Evolutionary conservation across 495 filamentous ascomycete species (phyloP).

Genomic region (Penicillium cosmopolitanum): DNA sequence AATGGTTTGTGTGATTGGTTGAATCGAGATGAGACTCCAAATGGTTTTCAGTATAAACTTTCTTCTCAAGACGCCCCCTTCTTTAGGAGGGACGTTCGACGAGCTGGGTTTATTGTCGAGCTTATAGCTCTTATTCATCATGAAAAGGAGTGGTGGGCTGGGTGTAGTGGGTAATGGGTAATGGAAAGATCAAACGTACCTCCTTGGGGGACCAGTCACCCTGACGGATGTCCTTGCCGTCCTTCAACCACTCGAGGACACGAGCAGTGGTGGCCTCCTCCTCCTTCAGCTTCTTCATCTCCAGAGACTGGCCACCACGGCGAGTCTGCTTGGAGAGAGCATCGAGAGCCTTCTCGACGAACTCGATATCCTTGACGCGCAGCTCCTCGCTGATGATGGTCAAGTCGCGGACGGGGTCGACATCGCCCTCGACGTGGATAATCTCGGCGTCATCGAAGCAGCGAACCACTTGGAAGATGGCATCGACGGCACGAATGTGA

Average conservation of each 20-base stretch:
- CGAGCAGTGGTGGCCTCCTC: slow-evolving; percentile 92
- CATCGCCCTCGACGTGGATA: slow-evolving; percentile 98
- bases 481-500: slow-evolving; percentile 98
- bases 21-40: slow-evolving; percentile 14
- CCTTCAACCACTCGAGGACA: slow-evolving; percentile 77
- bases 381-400: slow-evolving; percentile 97
- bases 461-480: slow-evolving; percentile 98
- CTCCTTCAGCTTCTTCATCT: slow-evolving; percentile 97
- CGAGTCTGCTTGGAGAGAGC: slow-evolving; percentile 88
- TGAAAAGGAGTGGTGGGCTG: slow-evolving; percentile 41
- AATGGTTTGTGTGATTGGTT: slow-evolving; percentile 16
- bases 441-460: slow-evolving; percentile 99
- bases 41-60: slow-evolving; percentile 34
- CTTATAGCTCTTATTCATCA: slow-evolving; percentile 98
- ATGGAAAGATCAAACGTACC: slow-evolving; percentile 62
- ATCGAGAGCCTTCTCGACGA: slow-evolving; percentile 93
- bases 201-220: slow-evolving; percentile 91
- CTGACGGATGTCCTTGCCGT: slow-evolving; percentile 90
- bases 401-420: slow-evolving; percentile 90
- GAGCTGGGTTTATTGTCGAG: slow-evolving; percentile 99
- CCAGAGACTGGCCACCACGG: slow-evolving; percentile 91
- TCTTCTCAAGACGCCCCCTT: slow-evolving; percentile 82
- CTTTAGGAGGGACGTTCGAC: slow-evolving; percentile 80
- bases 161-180: slow-evolving; percentile 4
- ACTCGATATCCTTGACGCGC: slow-evolving; percentile 98